Percentiles rank a stretch among this genome's conserved stretches.
Evolutionary conservation across 495 filamentous ascomycete genomes (phyloP).

Genomic region (Neurospora cerealis): DNA sequence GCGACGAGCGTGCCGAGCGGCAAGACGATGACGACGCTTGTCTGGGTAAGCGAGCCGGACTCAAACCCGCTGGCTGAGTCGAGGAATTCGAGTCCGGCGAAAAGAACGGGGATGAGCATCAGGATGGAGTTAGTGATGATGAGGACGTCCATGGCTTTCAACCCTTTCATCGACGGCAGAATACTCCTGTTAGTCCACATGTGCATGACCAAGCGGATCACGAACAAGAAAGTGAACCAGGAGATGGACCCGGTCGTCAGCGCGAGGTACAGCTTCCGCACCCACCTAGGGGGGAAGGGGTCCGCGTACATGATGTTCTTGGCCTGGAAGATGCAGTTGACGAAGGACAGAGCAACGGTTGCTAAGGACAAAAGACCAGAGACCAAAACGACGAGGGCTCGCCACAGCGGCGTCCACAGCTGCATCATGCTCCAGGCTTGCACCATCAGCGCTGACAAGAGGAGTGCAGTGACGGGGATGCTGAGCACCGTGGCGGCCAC

Average conservation of each 20-base stretch:
- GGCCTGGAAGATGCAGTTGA: constrained; percentile 46
- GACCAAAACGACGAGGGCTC: constrained; percentile 32
- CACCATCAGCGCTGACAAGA: constrained; percentile 59
- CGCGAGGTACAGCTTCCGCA: constrained; percentile 44
- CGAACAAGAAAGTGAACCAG: constrained; percentile 68
- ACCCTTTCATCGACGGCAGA: constrained; percentile 16
- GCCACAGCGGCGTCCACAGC: constrained; percentile 31
- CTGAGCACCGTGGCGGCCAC: constrained; percentile 44
- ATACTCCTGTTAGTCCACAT: constrained; percentile 22
- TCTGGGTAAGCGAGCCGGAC: constrained; percentile 50
- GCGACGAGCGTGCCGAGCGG: constrained; percentile 77
- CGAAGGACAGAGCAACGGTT: constrained; percentile 51
- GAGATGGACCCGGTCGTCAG: constrained; percentile 55
- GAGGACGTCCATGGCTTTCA: constrained; percentile 29
- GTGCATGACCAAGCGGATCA: constrained; percentile 52
- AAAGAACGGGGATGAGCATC: constrained; percentile 71
- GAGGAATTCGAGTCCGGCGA: constrained; percentile 54
- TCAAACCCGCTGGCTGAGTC: constrained; percentile 30
- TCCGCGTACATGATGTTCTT: constrained; percentile 33
- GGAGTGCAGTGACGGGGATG: constrained; percentile 48
- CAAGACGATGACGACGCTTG: constrained; percentile 61
- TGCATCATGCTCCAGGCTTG: constrained; percentile 58
- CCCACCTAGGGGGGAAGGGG: constrained; percentile 21
- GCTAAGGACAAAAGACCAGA: constrained; percentile 45
- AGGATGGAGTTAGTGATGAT: constrained; percentile 28